These are phyloP conservation scores for Aechmea fasciata DNA, from an alignment of 176 grass and related monocot genomes.

Conservation along the genomic window DNA sequence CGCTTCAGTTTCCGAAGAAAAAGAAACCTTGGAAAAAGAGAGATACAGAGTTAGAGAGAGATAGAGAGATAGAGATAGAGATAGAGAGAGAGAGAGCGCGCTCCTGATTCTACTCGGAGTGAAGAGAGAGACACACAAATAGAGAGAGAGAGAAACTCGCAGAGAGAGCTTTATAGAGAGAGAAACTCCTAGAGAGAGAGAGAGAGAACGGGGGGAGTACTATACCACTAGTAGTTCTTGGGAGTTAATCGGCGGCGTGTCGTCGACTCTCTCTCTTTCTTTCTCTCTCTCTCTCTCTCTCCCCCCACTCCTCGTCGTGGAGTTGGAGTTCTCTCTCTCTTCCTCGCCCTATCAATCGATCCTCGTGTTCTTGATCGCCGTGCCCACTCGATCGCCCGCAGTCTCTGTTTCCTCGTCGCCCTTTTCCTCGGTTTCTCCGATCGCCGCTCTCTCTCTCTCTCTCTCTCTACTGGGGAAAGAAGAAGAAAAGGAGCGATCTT, in stretches of 20 bases:
- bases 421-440: not conserved
- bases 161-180: not conserved
- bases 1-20: slow-evolving; percentile 14
- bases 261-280: not conserved
- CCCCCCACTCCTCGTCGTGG: not conserved
- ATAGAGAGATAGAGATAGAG: not conserved
- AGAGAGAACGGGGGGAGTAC: not conserved
- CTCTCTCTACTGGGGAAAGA: not conserved
- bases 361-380: too few relatives aligned
- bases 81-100: not conserved
- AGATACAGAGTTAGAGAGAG: not conserved
- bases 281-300: not conserved
- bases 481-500: too few relatives aligned
- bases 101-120: not conserved
- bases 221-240: not conserved
- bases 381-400: too few relatives aligned
- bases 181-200: not conserved
- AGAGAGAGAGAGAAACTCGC: not conserved
- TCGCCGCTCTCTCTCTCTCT: too few relatives aligned
- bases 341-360: too few relatives aligned
- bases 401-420: not conserved
- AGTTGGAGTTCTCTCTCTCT: too few relatives aligned
- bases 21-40: slow-evolving; percentile 12
- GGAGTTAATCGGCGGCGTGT: not conserved
- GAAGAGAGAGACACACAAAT: not conserved